phyloP scores from a whole-genome alignment of 106 monocot genomes.

The Amphibolis antarctica region DNA sequence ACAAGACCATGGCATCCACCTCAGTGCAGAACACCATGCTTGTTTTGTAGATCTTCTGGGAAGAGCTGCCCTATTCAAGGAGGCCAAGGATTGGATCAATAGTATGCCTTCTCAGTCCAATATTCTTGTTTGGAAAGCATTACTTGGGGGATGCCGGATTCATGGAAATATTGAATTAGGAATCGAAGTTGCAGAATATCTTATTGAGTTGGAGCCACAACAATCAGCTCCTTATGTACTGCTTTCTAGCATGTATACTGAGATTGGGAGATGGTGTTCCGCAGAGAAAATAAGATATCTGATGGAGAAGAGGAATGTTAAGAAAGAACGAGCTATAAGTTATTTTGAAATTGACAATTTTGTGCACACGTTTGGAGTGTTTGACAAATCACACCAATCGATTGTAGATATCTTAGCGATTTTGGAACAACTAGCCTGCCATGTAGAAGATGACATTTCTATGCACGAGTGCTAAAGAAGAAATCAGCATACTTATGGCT shows the following conservation, averaged over 20 bases:
- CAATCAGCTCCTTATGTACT: slow-evolving; percentile 31
- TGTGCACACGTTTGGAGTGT: slow-evolving; percentile 23
- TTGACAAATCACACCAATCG: slow-evolving; percentile 14
- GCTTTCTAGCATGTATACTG: slow-evolving; percentile 41
- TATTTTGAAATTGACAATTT: slow-evolving; percentile 31
- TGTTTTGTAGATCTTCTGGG: slow-evolving; percentile 70
- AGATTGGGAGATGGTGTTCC: slow-evolving; percentile 29
- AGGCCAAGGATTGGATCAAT: slow-evolving; percentile 35
- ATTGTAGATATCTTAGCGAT: slow-evolving; percentile 11
- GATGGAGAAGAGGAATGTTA: slow-evolving; percentile 36
- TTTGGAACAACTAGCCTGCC: slow-evolving; percentile 13
- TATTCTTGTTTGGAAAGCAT: slow-evolving; percentile 34
- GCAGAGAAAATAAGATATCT: slow-evolving; percentile 32
- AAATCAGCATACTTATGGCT: no score
- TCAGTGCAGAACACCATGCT: slow-evolving; percentile 45
- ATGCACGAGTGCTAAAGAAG: neutral
- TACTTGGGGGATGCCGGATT: slow-evolving; percentile 50
- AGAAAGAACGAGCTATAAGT: slow-evolving; percentile 39
- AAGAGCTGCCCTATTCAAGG: slow-evolving; percentile 36
- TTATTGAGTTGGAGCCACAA: slow-evolving; percentile 27
- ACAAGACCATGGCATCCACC: slow-evolving; percentile 25
- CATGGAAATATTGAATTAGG: slow-evolving; percentile 35
- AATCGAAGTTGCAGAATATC: slow-evolving; percentile 24
- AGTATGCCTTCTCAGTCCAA: slow-evolving; percentile 26
- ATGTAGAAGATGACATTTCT: slow-evolving; percentile 22